phyloP scores from a whole-genome alignment of 78 protist species.

The Thecamonas trahens region DNA sequence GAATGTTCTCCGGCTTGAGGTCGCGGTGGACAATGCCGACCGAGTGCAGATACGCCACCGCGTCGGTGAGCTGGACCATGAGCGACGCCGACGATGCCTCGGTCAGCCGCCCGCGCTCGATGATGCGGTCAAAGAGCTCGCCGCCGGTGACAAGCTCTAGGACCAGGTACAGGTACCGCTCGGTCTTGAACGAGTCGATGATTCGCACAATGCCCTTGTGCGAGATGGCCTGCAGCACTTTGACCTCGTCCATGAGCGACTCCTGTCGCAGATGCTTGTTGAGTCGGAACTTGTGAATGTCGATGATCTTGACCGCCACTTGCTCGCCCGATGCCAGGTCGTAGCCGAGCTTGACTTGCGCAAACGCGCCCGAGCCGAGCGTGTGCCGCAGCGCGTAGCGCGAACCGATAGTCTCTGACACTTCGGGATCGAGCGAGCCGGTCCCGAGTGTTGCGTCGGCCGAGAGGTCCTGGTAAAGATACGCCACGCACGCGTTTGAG shows the following conservation, averaged over 20 bases:
- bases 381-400: neutral
- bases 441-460: no score
- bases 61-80: neutral
- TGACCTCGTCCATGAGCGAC: no score
- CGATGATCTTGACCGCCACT: constrained; percentile 5
- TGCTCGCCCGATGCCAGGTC: neutral
- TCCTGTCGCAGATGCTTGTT: no score
- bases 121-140: constrained; percentile 14
- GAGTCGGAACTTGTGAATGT: neutral
- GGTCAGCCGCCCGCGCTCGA: neutral
- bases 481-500: no score
- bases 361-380: neutral
- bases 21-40: constrained; percentile 36
- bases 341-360: neutral
- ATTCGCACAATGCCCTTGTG: no score
- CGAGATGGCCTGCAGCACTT: no score
- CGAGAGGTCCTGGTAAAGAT: no score
- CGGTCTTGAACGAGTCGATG: no score
- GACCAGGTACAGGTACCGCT: no score
- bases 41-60: constrained; percentile 20
- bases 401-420: neutral
- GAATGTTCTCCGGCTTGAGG: constrained; percentile 43
- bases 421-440: no score
- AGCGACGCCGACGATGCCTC: constrained; percentile 10
- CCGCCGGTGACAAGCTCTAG: no score